phyloP scores from a whole-genome alignment of 371 early-diverging fungal species.

The Mucor mucedo region DNA sequence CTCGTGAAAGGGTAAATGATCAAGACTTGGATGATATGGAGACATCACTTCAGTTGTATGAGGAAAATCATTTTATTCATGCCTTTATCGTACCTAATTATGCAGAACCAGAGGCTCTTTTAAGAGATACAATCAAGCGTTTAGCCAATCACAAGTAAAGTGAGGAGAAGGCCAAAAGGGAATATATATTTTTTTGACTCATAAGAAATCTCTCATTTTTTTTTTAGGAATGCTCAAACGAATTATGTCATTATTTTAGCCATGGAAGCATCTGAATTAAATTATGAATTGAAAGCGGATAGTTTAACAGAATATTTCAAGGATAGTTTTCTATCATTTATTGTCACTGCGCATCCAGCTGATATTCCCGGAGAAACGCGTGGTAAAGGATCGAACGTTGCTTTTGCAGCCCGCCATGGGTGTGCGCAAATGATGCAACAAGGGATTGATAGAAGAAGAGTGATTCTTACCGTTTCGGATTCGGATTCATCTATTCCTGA shows the following conservation, averaged over 20 bases:
- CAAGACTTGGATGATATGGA: constrained; percentile 50
- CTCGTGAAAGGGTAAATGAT: constrained; percentile 27
- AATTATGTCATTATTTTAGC: constrained; percentile 65
- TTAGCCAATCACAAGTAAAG: constrained; percentile 52
- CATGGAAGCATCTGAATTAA: constrained; percentile 73
- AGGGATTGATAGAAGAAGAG: constrained; percentile 43
- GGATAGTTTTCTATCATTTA: constrained; percentile 65
- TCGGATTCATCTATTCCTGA: constrained; percentile 72
- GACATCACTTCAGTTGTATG: constrained; percentile 36
- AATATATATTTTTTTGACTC: background rate
- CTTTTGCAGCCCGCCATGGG: constrained; percentile 61
- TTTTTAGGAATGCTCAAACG: constrained; percentile 39
- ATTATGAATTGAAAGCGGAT: constrained; percentile 58
- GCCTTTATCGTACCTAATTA: constrained; percentile 67
- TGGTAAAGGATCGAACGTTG: constrained; percentile 73
- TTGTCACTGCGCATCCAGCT: constrained; percentile 69
- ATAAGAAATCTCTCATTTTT: background rate
- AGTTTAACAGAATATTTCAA: constrained; percentile 54
- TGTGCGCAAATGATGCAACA: constrained; percentile 30
- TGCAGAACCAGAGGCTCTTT: constrained; percentile 57
- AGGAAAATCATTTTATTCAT: constrained; percentile 46
- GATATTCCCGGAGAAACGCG: constrained; percentile 69
- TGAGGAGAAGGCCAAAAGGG: background rate
- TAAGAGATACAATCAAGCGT: constrained; percentile 51
- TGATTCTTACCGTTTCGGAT: constrained; percentile 72